Conservation (phyloP, 2,329 filamentous ascomycete genomes). For the Claviceps fusiformis region DNA sequence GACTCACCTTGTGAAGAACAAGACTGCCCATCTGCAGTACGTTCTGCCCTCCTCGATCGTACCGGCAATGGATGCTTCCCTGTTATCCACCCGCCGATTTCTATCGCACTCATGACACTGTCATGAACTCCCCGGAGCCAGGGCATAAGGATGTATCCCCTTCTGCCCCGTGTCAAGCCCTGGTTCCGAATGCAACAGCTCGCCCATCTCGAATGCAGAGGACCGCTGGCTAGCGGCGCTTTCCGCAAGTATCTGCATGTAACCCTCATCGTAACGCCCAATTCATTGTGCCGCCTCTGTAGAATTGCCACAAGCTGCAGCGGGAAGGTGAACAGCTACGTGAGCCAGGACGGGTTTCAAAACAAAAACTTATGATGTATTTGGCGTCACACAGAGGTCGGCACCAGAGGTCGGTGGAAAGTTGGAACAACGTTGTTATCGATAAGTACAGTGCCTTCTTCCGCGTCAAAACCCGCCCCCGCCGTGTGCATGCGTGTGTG, state of each 20-base stretch:
- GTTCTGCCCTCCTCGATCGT: neutral
- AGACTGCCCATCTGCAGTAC: neutral
- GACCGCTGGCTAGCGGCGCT: neutral
- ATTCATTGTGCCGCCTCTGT: constrained; percentile 5
- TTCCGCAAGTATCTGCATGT: constrained; percentile 9
- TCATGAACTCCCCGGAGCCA: constrained; percentile 7
- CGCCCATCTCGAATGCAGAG: neutral
- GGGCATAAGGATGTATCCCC: constrained; percentile 7
- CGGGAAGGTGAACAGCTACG: neutral
- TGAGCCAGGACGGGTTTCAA: neutral
- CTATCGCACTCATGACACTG: constrained; percentile 7
- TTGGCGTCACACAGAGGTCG: neutral
- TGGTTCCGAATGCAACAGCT: neutral
- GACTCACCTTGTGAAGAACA: neutral
- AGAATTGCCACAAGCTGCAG: neutral
- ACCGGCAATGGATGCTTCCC: constrained; percentile 2
- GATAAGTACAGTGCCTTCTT: constrained; percentile 1
- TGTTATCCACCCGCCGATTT: constrained; percentile 6
- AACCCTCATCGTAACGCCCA: constrained; percentile 9
- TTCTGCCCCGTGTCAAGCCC: neutral
- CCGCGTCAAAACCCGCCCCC: neutral
- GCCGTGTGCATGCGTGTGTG: too few species aligned
- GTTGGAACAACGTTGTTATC: neutral
- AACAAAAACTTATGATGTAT: neutral
- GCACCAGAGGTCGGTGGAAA: neutral